Conservation (phyloP, 2,329 filamentous ascomycete species). For the Biscogniauxia sp. region DNA sequence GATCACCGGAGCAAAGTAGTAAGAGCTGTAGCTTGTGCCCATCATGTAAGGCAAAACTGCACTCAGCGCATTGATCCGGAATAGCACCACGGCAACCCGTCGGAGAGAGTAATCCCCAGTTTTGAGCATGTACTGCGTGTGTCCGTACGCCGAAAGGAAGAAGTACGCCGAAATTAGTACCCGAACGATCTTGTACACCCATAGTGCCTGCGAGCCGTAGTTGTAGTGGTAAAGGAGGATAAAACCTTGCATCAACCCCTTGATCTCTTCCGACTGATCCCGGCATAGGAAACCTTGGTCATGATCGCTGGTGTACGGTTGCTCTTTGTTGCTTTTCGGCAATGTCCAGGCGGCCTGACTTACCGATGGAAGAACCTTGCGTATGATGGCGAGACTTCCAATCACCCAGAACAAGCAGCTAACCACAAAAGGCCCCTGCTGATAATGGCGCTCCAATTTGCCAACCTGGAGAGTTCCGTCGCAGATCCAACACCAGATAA, state of each 20-base stretch:
- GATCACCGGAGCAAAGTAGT: constrained; percentile 58
- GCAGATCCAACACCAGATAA: constrained; percentile 48
- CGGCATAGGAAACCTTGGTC: constrained; percentile 47
- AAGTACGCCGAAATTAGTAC: constrained; percentile 57
- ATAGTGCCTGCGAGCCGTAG: constrained; percentile 46
- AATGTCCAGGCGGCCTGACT: constrained; percentile 9
- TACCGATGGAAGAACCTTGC: constrained; percentile 8
- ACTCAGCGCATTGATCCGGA: constrained; percentile 57
- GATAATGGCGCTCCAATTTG: constrained; percentile 49
- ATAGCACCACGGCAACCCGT: constrained; percentile 50
- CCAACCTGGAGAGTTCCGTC: constrained; percentile 54
- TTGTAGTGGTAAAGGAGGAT: constrained; percentile 57
- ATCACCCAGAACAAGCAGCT: constrained; percentile 29
- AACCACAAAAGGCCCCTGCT: constrained; percentile 25
- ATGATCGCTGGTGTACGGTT: constrained; percentile 8
- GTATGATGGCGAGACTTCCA: constrained; percentile 17
- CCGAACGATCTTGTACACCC: constrained; percentile 54
- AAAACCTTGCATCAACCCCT: constrained; percentile 62
- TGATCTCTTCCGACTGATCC: constrained; percentile 62
- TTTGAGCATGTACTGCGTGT: constrained; percentile 56
- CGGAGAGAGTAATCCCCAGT: constrained; percentile 55
- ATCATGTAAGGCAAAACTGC: constrained; percentile 54
- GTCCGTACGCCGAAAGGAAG: constrained; percentile 62
- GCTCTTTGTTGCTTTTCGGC: constrained; percentile 13
- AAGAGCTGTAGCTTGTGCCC: constrained; percentile 53